A percentile compares a stretch with the other conserved stretches of the same genome.
Evolutionary conservation across 2,329 filamentous ascomycete genomes (phyloP).

Genomic region (Xylariaceae sp.): DNA sequence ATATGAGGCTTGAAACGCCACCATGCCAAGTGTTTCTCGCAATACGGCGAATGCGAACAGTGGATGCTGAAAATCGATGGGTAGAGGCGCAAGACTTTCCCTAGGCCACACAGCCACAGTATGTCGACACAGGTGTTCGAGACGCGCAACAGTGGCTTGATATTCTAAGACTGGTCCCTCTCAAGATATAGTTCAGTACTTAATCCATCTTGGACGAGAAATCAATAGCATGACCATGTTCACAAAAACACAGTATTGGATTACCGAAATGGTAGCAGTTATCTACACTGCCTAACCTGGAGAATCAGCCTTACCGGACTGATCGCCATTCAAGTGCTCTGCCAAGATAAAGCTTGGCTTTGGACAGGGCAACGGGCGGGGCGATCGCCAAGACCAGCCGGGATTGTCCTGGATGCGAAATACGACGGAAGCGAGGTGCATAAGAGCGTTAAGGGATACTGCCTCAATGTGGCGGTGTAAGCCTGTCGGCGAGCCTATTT

Average conservation of each 20-base stretch:
- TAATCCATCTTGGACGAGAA: no score
- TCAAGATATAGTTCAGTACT: no score
- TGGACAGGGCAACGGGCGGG: background rate
- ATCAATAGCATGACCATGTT: no score
- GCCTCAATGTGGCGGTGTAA: slow-evolving; percentile 20
- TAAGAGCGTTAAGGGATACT: background rate
- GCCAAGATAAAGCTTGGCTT: no score
- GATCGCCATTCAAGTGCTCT: no score
- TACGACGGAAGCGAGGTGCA: slow-evolving; percentile 30
- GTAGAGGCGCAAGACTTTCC: background rate
- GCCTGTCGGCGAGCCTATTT: no score
- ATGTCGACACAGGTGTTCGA: background rate
- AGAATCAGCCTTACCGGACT: no score
- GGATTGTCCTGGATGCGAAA: slow-evolving; percentile 10
- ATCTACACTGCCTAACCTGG: no score
- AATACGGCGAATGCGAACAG: slow-evolving; percentile 26
- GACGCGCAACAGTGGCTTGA: slow-evolving; percentile 10
- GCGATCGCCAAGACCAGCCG: slow-evolving; percentile 8
- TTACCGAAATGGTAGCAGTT: no score
- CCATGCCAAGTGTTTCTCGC: background rate
- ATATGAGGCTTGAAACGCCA: background rate
- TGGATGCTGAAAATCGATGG: background rate
- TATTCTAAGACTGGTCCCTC: no score
- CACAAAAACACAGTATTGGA: no score
- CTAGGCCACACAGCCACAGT: background rate